Evolutionary conservation across 148 eudicot species (phyloP), one percentile per base, ranked within the genome.

Genomic region (Fagopyrum homotropicum): DNA sequence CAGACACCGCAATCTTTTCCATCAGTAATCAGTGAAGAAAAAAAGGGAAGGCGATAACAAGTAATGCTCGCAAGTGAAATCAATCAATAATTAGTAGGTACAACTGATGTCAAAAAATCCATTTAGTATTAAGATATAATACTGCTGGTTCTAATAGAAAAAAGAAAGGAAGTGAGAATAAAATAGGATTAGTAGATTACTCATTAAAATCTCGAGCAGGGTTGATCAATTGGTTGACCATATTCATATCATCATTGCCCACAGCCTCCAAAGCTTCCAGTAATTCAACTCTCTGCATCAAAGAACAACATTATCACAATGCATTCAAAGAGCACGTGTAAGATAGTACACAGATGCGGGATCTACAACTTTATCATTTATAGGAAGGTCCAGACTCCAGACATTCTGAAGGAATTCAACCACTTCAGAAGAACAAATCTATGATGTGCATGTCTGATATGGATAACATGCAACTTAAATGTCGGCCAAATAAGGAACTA

Each of bases 191-290:
- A 35, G 40, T 35, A 59, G 74, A 97, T 88, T 89, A 95, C 98
- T 84, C 92, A 19, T 84, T 86, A 73, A 92, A 94, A 66, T 89
- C 98, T 45, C 85, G 89, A 77, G 81, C 87, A 44, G 76, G 61
- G 75, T 83, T 86, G 73, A 88, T 83, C 75, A 86, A 82, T 74
- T 82, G 81, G 73, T 82, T 76, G 57, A 74, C 83, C 86, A 82
- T 76, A 73, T 77, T 82, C 78, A 86, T 85, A 81, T 85, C 86
- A 60, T 82, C 79, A 82, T 74, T 81, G 70, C 83, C 77, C 49
- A 77, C 88, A 64, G 90, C 91, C 82, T 95, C 98, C 75, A 89
- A 60, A 69, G 93, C 83, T 79, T 90, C 98, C 83, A 95, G 74
- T 78, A 92, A 78, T 72, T 89, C 85, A 77, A 90, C 82, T 82